phyloP scores from a whole-genome alignment of 2,329 filamentous ascomycete genomes.

The Fusarium brevicatenulatum region DNA sequence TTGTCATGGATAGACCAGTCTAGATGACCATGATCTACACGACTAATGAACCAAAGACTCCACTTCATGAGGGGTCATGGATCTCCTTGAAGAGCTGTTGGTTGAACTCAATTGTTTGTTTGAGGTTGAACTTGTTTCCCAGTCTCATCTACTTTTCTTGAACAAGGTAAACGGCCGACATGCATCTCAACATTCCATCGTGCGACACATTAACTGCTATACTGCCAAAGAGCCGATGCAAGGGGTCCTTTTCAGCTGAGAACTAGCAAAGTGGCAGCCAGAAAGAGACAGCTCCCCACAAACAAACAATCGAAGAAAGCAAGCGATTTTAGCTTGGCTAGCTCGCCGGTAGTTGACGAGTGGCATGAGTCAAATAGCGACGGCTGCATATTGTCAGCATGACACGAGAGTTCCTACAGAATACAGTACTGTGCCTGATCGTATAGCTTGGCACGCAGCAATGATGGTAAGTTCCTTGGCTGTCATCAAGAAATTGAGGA shows the following conservation, averaged over 20 bases:
- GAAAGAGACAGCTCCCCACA: neutral
- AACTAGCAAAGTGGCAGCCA: constrained; percentile 10
- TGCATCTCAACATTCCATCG: neutral
- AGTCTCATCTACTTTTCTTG: neutral
- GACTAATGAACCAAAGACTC: neutral
- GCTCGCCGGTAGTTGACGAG: constrained; percentile 5
- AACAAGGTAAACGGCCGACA: constrained; percentile 4
- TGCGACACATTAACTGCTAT: neutral
- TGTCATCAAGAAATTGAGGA: neutral
- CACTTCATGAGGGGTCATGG: neutral
- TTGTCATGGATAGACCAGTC: neutral
- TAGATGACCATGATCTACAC: constrained; percentile 11
- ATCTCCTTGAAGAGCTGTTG: neutral
- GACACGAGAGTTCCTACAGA: constrained; percentile 1
- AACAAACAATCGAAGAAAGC: neutral
- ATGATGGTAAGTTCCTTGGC: neutral
- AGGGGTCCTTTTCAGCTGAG: constrained; percentile 7
- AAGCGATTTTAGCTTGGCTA: neutral
- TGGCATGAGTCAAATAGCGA: neutral
- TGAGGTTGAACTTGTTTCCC: neutral
- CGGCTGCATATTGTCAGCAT: neutral
- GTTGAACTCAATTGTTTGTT: neutral
- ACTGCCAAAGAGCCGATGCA: constrained; percentile 6
- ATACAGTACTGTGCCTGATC: constrained; percentile 8
- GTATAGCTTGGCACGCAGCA: constrained; percentile 6